Base-by-base conservation (phyloP, 495 filamentous ascomycete species). In the Tuber magnatum region DNA sequence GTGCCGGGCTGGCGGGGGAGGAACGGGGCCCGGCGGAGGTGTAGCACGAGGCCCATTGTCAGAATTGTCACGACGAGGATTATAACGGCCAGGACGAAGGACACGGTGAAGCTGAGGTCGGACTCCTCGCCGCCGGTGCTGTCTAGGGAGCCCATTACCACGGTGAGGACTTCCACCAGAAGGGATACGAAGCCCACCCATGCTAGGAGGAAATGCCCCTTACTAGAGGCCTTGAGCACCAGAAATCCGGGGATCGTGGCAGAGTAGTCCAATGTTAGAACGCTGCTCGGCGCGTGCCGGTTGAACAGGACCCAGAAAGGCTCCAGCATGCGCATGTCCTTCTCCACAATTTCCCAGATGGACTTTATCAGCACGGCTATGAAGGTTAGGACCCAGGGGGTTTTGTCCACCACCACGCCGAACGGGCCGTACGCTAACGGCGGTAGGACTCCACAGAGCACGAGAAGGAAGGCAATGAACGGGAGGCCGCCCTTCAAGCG, bases 1-100 rank as follows among this genome's bases (percentile, higher is more conserved):
- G 91, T 92, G 42, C 88, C 90, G 3, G 91, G 91, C 84, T 92
- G 90, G 4, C 91, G 86, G 10, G 91, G 91, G 20, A 92, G 84
- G 81, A 93, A 92, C 2, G 90, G 84, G 46, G 88, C 86, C 1
- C 88, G 84, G 1, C 91, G 87, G 7, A 86, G 84, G 16, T 84
- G 20, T 74, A 90, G 88, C 22, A 90, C 89, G 14, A 88, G 65
- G 3, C 74, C 72, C 24, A 89, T 87, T 9, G 89, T 87, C 41
- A 86, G 74, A 65, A 84, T 83, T 70, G 91, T 85, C 74, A 87
- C 87, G 14, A 85, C n/a, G n/a, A 92, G 83, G 71, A 92, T 91
- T 22, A 85, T 78, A 3, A 87, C 83, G 0, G 88, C 86, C 20
- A 92, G 84, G 3, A 78, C 83, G 51, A 92, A 87, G 2, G 87